Base-by-base conservation (phyloP, 75 land plant genomes). In the Cunninghamia lanceolata region DNA sequence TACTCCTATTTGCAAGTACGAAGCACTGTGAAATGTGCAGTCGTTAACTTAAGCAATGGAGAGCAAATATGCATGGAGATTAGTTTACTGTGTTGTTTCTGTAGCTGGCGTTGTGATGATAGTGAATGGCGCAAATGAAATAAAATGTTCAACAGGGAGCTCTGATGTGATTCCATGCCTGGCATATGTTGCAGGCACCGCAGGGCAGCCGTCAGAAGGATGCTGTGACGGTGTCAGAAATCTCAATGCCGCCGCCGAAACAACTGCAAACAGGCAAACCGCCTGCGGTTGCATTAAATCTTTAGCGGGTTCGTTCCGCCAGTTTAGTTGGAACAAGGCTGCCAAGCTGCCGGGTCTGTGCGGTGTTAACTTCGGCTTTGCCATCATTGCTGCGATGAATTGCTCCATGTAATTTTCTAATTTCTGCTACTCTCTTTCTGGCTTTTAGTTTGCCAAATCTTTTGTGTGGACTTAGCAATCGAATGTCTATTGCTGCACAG, bases 181-280 rank as follows among this genome's bases (percentile, higher is more conserved):
- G 0, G 9, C 79, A 2, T 92, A 85, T 84, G 79, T 85, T 19
- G 16, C 19, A 40, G 85, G 87, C 52, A 68, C 15, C 40, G 83
- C 89, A 7, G 84, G 66, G 0, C 30, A 56, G 47, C 83, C 79
- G 34, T 40, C 89, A 0, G n/a, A 82, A 3, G 39, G 53, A 0
- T 93, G 94, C 85, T 93, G 94, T 86, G 34, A 45, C 38, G 94
- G 92, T 2, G 84, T 93, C 1, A 86, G 52, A 82, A 42, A 43
- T 46, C 89, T 93, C n/a, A 78, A 83, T 85, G 9, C 19, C 15
- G 82, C 75, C 9, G 89, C 88, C 0, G 42, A 34, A 53, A 89
- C 88, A 17, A 66, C 87, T 15, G 52, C 89, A 0, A 90, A 89
- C 82, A 86, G 88, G 53, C 83, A 89, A 68, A 45, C 56, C 0